A percentile compares a stretch with the other conserved stretches of the same genome.
phyloP scores from a whole-genome alignment of 2,329 filamentous ascomycete genomes.

The Capronia epimyces region DNA sequence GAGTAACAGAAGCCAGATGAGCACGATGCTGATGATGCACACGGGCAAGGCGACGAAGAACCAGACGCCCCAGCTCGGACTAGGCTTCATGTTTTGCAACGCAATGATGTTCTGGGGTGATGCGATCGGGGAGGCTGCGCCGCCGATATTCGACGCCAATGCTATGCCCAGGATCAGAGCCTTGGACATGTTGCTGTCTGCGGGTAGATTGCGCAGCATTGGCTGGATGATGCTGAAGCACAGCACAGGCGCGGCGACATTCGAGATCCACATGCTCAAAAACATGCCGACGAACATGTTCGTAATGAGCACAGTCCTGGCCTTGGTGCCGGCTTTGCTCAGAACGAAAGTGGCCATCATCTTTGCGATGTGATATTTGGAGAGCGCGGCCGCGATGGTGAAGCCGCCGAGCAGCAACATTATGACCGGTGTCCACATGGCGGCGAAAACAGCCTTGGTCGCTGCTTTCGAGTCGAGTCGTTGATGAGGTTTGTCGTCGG shows the following conservation, averaged over 20 bases:
- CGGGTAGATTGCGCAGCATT: constrained; percentile 84
- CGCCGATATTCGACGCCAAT: constrained; percentile 89
- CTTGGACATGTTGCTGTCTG: constrained; percentile 89
- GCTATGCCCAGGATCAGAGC: constrained; percentile 93
- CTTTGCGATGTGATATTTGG: constrained; percentile 97
- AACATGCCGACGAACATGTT: constrained; percentile 99
- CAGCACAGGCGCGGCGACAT: constrained; percentile 91
- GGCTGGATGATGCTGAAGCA: constrained; percentile 98
- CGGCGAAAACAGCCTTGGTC: constrained; percentile 76
- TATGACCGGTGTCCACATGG: constrained; percentile 99
- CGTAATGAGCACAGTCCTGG: constrained; percentile 82
- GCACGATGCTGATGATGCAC: constrained; percentile 76
- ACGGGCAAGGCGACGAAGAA: constrained; percentile 95
- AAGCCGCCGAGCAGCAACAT: constrained; percentile 97
- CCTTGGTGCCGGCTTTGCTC: constrained; percentile 90
- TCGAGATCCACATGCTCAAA: constrained; percentile 98
- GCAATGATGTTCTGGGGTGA: constrained; percentile 97
- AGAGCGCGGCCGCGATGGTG: constrained; percentile 87
- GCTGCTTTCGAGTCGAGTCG: constrained; percentile 76
- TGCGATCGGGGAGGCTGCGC: constrained; percentile 92
- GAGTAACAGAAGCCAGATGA: constrained; percentile 85
- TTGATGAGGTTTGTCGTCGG: constrained; percentile 62
- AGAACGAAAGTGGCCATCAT: constrained; percentile 93
- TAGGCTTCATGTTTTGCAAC: constrained; percentile 87
- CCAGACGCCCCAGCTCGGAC: constrained; percentile 91